phyloP scores from a whole-genome alignment of 371 early-diverging fungal genomes.

The Lichtheimia corymbifera region DNA sequence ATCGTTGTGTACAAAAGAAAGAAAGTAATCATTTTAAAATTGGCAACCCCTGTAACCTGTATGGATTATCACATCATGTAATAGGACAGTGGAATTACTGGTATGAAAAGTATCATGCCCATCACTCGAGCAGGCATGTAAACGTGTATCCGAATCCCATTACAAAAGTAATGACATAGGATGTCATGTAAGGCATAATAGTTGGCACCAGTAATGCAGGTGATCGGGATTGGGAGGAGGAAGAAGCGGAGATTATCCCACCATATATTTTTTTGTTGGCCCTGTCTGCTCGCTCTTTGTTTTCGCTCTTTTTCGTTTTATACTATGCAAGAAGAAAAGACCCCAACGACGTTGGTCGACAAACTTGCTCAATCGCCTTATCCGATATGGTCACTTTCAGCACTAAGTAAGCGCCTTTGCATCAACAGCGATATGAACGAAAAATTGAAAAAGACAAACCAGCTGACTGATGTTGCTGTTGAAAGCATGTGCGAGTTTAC shows the following conservation, averaged over 20 bases:
- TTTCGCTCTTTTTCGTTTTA: slow-evolving; percentile 6
- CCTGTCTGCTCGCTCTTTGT: neutral
- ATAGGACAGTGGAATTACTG: too few relatives aligned
- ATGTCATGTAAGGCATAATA: too few relatives aligned
- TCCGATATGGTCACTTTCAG: slow-evolving; percentile 48
- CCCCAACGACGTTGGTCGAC: slow-evolving; percentile 33
- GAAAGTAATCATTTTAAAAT: too few relatives aligned
- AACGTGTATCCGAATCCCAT: too few relatives aligned
- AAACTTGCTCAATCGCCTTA: slow-evolving; percentile 39
- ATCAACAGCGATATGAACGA: neutral
- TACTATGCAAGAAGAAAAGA: slow-evolving; percentile 7
- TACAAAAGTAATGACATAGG: too few relatives aligned
- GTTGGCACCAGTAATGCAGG: too few relatives aligned
- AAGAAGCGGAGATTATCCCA: neutral
- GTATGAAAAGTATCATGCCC: too few relatives aligned
- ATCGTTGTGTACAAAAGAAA: too few relatives aligned
- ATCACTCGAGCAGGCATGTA: too few relatives aligned
- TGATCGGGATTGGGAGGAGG: too few relatives aligned
- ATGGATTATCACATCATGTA: too few relatives aligned
- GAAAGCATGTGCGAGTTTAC: slow-evolving; percentile 38
- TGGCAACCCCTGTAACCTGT: too few relatives aligned
- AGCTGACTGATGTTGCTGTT: neutral
- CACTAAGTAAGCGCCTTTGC: slow-evolving; percentile 29
- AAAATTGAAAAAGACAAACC: neutral
- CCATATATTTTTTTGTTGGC: neutral